These are phyloP conservation scores for Thozetella sp. DNA, from an alignment of 495 filamentous ascomycete species.

Conservation along the genomic window DNA sequence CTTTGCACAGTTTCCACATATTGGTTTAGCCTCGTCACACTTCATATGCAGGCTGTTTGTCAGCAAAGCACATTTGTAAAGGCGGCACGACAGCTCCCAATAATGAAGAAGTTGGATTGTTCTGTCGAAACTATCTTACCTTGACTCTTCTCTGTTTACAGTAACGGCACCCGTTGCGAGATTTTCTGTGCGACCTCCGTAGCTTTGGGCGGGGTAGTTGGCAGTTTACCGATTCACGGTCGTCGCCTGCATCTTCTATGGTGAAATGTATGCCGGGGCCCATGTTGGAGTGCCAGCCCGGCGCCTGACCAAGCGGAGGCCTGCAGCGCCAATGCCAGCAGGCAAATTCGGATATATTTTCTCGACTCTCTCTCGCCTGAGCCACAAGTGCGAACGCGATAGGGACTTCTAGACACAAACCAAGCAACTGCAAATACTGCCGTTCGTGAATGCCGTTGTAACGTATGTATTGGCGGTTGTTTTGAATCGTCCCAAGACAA, in stretches of 20 bases:
- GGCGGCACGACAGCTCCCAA: not conserved
- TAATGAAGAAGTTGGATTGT: not conserved
- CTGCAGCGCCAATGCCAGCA: not conserved
- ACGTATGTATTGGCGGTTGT: no score
- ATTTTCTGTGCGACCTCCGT: slow-evolving; percentile 43
- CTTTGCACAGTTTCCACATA: not conserved
- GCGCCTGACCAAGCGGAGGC: not conserved
- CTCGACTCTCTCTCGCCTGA: no score
- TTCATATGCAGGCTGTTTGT: not conserved
- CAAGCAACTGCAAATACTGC: no score
- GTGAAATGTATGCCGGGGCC: not conserved
- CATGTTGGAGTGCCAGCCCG: not conserved
- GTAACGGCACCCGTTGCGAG: slow-evolving; percentile 48
- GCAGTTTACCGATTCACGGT: not conserved
- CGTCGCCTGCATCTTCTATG: not conserved
- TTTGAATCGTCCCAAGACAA: no score
- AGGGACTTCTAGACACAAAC: no score
- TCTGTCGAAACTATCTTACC: slow-evolving; percentile 22
- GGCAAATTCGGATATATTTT: no score
- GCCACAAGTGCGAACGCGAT: no score
- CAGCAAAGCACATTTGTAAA: not conserved
- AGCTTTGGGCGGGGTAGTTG: not conserved
- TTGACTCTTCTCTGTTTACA: slow-evolving; percentile 53
- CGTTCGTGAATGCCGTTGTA: no score
- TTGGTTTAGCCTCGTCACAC: slow-evolving; percentile 3